Evolutionary conservation across 352 stramenopile species (phyloP).

Genomic region (Pythium aristosporum): DNA sequence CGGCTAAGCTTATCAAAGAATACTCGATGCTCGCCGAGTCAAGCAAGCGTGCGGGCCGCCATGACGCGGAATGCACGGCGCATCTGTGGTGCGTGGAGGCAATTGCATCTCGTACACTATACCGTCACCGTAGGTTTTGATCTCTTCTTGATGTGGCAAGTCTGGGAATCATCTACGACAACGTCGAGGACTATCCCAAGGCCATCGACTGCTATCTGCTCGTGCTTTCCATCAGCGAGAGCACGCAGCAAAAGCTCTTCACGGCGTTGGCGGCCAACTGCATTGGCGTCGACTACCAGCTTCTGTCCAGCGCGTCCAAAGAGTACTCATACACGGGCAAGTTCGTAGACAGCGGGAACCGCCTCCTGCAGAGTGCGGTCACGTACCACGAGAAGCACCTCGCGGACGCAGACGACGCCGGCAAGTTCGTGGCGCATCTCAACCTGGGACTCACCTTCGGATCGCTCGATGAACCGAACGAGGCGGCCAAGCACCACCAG

Average conservation of each 20-base stretch:
- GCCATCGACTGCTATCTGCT: slow-evolving; percentile 86
- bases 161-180: slow-evolving; percentile 87
- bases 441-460: slow-evolving; percentile 84
- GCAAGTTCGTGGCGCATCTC: slow-evolving; percentile 84
- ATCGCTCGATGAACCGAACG: slow-evolving; percentile 59
- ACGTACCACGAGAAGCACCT: slow-evolving; percentile 80
- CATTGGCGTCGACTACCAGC: slow-evolving; percentile 88
- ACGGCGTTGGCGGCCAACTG: slow-evolving; percentile 81
- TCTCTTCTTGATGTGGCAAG: background rate
- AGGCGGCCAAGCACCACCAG: slow-evolving; percentile 83
- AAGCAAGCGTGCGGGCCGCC: slow-evolving; percentile 77
- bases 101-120: too few relatives aligned
- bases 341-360: slow-evolving; percentile 55
- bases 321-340: slow-evolving; percentile 75
- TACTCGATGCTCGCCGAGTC: slow-evolving; percentile 81
- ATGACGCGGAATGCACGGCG: slow-evolving; percentile 81
- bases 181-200: slow-evolving; percentile 78
- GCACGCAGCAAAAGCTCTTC: slow-evolving; percentile 75
- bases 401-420: slow-evolving; percentile 74
- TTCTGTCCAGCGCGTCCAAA: slow-evolving; percentile 55
- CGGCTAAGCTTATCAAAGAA: slow-evolving; percentile 77
- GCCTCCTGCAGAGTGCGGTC: slow-evolving; percentile 46
- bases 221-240: slow-evolving; percentile 84
- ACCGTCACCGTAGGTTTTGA: too few relatives aligned
- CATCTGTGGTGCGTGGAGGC: slow-evolving; percentile 62